phyloP scores from a whole-genome alignment of 768 basidiomycete genomes.

The Auriscalpium orientale region DNA sequence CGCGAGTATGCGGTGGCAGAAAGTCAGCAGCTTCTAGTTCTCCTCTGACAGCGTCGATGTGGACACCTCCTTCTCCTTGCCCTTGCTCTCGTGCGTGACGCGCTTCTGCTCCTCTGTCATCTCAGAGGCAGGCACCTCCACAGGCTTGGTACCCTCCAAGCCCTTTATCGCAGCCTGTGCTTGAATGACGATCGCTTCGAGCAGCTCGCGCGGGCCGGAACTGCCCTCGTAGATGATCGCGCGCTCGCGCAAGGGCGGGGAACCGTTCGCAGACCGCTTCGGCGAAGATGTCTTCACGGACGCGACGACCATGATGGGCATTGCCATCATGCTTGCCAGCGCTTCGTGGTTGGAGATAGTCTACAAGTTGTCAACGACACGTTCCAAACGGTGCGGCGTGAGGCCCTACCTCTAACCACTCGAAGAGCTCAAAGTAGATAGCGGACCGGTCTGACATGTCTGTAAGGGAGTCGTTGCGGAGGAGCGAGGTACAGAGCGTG shows the following conservation, averaged over 20 bases:
- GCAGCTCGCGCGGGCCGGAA: conserved; percentile 81
- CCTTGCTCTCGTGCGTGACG: conserved; percentile 61
- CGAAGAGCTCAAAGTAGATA: conserved; percentile 83
- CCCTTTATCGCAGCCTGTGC: conserved; percentile 89
- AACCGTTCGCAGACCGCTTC: conserved; percentile 41
- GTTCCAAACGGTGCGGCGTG: conserved; percentile 1
- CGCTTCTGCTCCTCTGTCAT: conserved; percentile 89
- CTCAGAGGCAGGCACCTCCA: conserved; percentile 41
- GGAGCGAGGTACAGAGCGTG: conserved; percentile 73
- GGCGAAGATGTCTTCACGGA: conserved; percentile 57
- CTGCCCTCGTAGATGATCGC: conserved; percentile 87
- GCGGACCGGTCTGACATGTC: conserved; percentile 88
- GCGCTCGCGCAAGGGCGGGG: conserved; percentile 62
- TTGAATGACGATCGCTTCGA: conserved; percentile 89
- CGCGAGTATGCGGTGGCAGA: conserved; percentile 79
- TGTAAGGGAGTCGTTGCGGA: conserved; percentile 86
- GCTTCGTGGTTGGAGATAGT: conserved; percentile 92
- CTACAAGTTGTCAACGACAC: conserved; percentile 31
- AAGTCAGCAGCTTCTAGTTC: conserved; percentile 67
- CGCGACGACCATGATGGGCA: conserved; percentile 87
- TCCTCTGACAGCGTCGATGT: conserved; percentile 50
- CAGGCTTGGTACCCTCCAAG: conserved; percentile 56
- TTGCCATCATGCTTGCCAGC: conserved; percentile 91
- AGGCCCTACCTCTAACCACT: conserved; percentile 77
- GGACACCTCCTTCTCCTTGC: conserved; percentile 54